Base-by-base conservation (phyloP, 2,329 filamentous ascomycete genomes). In the Aspergillus puulaauensis region DNA sequence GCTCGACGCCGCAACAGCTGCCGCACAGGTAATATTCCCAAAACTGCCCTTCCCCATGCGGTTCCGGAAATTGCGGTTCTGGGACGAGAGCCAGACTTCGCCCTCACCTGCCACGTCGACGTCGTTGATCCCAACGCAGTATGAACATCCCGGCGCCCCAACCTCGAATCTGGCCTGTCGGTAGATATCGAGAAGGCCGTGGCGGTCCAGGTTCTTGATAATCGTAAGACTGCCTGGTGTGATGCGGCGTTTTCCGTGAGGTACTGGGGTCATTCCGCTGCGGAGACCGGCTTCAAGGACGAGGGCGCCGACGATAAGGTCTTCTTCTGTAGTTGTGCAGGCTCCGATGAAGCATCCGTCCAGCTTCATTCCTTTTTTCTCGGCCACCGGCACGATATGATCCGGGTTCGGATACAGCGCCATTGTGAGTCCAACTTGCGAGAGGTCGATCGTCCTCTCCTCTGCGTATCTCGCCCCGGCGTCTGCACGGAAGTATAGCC, bases 1-100 rank as follows among this genome's bases (percentile, higher is more conserved):
- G 1, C 27, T 31, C 27, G 27, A 31, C 9, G 27, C 27, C 9
- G 27, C 27, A 11, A 31, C 27, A 31, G 27, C 27, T 31, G 27
- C 27, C 9, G 27, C 27, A 4, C 27, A 31, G 27, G 27, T 31
- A 4, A 31, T 31, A 31, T 31, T 31, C 1, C 27, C 27, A 31
- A 31, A 31, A 4, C 27, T 31, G 9, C 27, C 27, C 9, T 31
- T 31, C 0, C 49, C 49, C 49, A 52, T 52, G 15, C 49, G 49
- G 23, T 52, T 52, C 21, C 21, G 12, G 49, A 52, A 52, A 31
- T 52, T 52, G 21, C 49, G 49, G 6, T 52, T 52, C 23, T 52
- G 49, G 2, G 49, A 52, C 27, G 49, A 52, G 1, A 52, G 37
- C 49, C 49, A 52, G 15, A 24, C 21, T n/a, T 52, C 49, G 8